These are phyloP conservation scores for Eragrostis tef DNA, from an alignment of 202 grass and related monocot species.

Conservation along the genomic window DNA sequence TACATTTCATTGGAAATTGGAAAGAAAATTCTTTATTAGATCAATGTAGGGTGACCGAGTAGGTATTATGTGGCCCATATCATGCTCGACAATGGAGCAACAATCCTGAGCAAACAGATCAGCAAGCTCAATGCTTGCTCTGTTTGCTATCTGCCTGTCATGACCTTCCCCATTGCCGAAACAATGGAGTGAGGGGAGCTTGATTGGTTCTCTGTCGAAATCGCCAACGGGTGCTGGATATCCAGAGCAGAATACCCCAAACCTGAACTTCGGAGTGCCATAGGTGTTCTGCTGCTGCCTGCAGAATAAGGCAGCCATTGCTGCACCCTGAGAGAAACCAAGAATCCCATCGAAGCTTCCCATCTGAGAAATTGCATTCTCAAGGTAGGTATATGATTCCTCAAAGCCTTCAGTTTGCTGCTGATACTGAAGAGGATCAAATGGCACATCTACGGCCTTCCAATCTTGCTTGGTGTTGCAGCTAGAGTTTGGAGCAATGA, in stretches of 20 bases:
- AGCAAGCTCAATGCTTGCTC: slow-evolving; percentile 59
- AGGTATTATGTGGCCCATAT: slow-evolving; percentile 94
- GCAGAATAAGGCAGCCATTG: slow-evolving; percentile 80
- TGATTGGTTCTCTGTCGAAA: slow-evolving; percentile 52
- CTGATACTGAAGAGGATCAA: slow-evolving; percentile 79
- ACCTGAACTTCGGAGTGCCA: slow-evolving; percentile 54
- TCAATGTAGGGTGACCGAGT: slow-evolving; percentile 67
- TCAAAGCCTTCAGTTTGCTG: slow-evolving; percentile 73
- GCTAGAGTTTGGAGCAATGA: slow-evolving; percentile 49
- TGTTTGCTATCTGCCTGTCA: slow-evolving; percentile 74
- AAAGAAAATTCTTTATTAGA: slow-evolving; percentile 70
- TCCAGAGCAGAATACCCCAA: slow-evolving; percentile 83
- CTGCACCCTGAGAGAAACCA: slow-evolving; percentile 89
- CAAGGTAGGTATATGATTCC: slow-evolving; percentile 64
- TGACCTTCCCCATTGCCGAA: slow-evolving; percentile 66
- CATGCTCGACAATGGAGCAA: slow-evolving; percentile 66
- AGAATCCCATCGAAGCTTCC: slow-evolving; percentile 71
- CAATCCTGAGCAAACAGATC: slow-evolving; percentile 56
- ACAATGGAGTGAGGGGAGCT: slow-evolving; percentile 76
- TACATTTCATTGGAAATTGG: slow-evolving; percentile 56
- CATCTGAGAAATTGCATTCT: slow-evolving; percentile 52
- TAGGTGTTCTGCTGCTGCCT: slow-evolving; percentile 57
- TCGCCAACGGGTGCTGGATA: slow-evolving; percentile 48
- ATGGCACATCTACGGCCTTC: slow-evolving; percentile 60
- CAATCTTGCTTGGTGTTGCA: slow-evolving; percentile 52